Evolutionary conservation across 2,329 filamentous ascomycete genomes (phyloP).

Genomic region (Neoscytalidium dimidiatum): DNA sequence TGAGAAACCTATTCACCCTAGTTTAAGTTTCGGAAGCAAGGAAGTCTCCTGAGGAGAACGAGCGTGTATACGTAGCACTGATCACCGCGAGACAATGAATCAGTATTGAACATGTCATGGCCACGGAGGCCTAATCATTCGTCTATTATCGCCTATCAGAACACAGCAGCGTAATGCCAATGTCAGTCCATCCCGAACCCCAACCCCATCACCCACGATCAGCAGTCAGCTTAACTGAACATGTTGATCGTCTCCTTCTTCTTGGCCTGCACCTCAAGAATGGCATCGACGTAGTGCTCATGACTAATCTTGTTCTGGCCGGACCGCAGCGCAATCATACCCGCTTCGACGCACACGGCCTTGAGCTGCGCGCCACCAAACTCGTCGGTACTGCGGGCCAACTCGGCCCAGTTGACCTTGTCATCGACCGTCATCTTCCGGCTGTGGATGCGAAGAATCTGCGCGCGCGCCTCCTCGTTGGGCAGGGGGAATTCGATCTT

Average conservation of each 20-base stretch:
- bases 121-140: background rate
- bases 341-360: conserved; percentile 97
- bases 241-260: conserved; percentile 76
- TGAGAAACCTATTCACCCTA: too few species aligned
- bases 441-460: conserved; percentile 96
- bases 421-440: conserved; percentile 97
- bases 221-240: conserved; percentile 33
- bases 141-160: conserved; percentile 4
- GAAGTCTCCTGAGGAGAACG: too few species aligned
- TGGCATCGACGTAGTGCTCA: conserved; percentile 98
- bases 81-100: too few species aligned
- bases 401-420: conserved; percentile 90
- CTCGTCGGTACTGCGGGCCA: conserved; percentile 96
- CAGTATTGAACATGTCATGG: background rate
- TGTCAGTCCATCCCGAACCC: background rate
- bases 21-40: too few species aligned
- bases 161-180: conserved; percentile 1
- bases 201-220: background rate
- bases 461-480: conserved; percentile 94
- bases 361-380: conserved; percentile 98
- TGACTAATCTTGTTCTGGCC: conserved; percentile 97
- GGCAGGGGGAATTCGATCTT: conserved; percentile 99
- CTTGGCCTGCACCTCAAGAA: conserved; percentile 91
- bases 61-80: too few species aligned
- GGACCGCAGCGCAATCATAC: conserved; percentile 95